A percentile compares a stretch with the other conserved stretches of the same genome.
Conservation (phyloP, 192 early-diverging fungal species). For the Backusella liffmaniae region DNA sequence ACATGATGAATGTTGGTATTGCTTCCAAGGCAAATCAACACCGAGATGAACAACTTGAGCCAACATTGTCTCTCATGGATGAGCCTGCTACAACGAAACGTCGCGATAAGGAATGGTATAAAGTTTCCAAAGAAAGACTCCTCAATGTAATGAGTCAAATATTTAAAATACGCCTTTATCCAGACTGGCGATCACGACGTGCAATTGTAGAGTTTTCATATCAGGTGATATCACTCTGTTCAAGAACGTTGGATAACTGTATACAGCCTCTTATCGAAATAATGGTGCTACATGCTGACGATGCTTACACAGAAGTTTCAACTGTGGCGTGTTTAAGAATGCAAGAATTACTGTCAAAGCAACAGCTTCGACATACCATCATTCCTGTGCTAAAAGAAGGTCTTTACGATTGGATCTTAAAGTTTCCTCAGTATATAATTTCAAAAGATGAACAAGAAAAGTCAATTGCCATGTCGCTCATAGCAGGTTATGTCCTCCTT, state of each 20-base stretch:
- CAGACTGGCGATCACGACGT: conserved; percentile 33
- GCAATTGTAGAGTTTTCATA: conserved; percentile 39
- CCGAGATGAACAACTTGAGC: background rate
- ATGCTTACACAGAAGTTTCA: conserved; percentile 35
- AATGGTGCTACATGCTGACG: conserved; percentile 39
- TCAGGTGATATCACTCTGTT: conserved; percentile 27
- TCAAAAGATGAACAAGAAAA: conserved; percentile 36
- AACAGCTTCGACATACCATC: conserved; percentile 16
- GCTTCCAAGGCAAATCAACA: background rate
- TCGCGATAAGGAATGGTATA: conserved; percentile 32
- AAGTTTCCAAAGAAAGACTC: conserved; percentile 24
- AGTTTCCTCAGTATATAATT: conserved; percentile 36
- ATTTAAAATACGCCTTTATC: conserved; percentile 34
- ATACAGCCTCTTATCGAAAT: conserved; percentile 31
- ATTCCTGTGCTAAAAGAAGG: conserved; percentile 39
- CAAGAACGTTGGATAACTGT: conserved; percentile 35
- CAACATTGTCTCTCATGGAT: background rate
- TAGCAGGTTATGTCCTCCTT: conserved; percentile 33
- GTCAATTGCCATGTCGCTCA: conserved; percentile 27
- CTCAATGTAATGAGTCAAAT: conserved; percentile 23
- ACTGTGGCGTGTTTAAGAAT: conserved; percentile 17
- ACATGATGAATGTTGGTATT: background rate
- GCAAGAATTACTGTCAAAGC: background rate
- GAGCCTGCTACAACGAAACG: background rate
- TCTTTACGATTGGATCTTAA: conserved; percentile 29